phyloP scores from a whole-genome alignment of 75 land plant species.

The Pinus albicaulis region DNA sequence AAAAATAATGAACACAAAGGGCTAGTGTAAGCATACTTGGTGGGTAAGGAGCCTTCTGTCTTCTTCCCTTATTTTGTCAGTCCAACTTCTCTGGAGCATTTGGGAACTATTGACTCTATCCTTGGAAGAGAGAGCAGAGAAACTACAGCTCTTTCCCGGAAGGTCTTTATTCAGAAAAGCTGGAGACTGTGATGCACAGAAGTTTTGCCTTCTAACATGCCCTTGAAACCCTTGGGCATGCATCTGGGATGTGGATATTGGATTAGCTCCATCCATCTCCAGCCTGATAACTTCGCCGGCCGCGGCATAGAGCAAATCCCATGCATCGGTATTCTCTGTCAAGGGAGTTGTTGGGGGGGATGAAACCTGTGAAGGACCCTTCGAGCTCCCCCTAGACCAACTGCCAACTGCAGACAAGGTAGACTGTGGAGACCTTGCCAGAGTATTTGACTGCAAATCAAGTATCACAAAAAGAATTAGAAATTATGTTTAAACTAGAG shows the following conservation, averaged over 20 bases:
- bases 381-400: slow-evolving; percentile 31
- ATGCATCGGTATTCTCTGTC: slow-evolving; percentile 12
- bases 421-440: slow-evolving; percentile 58
- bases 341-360: slow-evolving; percentile 52
- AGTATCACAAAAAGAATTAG: not conserved
- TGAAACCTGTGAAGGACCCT: slow-evolving; percentile 31
- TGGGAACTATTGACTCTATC: not conserved
- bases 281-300: slow-evolving; percentile 55
- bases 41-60: slow-evolving; percentile 19
- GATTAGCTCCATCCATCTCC: slow-evolving; percentile 20
- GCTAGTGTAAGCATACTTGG: slow-evolving; percentile 8
- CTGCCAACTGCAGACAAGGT: slow-evolving; percentile 38
- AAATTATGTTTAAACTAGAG: not conserved
- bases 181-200: not conserved
- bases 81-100: slow-evolving; percentile 8
- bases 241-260: not conserved
- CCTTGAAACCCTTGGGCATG: slow-evolving; percentile 12
- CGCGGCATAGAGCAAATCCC: slow-evolving; percentile 57
- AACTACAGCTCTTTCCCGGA: slow-evolving; percentile 1
- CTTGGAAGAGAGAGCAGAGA: not conserved
- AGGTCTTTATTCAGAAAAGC: not conserved
- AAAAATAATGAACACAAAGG: not conserved
- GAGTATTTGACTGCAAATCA: slow-evolving; percentile 7
- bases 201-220: slow-evolving; percentile 9
- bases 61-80: slow-evolving; percentile 2